Conservation (phyloP, 2,329 filamentous ascomycete species). For the Fusarium fujikuroi region DNA sequence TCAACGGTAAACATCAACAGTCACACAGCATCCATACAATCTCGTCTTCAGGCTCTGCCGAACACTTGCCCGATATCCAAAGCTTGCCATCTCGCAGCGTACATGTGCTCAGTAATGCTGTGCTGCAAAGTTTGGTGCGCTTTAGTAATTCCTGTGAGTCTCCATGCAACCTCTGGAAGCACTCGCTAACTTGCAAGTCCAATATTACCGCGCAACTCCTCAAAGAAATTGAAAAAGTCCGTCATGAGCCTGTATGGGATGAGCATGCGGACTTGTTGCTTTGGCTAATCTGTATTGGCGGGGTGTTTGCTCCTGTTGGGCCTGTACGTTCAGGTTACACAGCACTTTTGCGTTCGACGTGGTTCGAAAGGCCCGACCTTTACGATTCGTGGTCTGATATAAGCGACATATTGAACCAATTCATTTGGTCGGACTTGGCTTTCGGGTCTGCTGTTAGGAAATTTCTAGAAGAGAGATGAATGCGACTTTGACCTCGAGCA, state of each 20-base stretch:
- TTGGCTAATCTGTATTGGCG: conserved; percentile 3
- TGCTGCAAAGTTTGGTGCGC: conserved; percentile 55
- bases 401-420: not conserved
- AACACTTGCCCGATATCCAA: conserved; percentile 40
- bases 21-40: conserved; percentile 56
- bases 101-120: conserved; percentile 54
- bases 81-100: conserved; percentile 54
- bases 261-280: not conserved
- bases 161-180: accelerated
- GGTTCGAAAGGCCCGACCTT: accelerated
- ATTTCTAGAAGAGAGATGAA: not conserved
- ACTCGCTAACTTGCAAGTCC: accelerated
- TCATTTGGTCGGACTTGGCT: conserved; percentile 6
- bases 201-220: not conserved
- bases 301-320: not conserved
- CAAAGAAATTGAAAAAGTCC: not conserved
- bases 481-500: not conserved
- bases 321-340: not conserved
- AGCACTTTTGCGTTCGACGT: not conserved
- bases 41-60: conserved; percentile 47
- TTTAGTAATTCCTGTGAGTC: conserved; percentile 52
- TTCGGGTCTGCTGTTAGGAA: not conserved
- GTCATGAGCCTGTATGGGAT: accelerated
- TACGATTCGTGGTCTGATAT: not conserved
- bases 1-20: conserved; percentile 51